Conservation (phyloP, 257 asterid species). For the Apocynum venetum region DNA sequence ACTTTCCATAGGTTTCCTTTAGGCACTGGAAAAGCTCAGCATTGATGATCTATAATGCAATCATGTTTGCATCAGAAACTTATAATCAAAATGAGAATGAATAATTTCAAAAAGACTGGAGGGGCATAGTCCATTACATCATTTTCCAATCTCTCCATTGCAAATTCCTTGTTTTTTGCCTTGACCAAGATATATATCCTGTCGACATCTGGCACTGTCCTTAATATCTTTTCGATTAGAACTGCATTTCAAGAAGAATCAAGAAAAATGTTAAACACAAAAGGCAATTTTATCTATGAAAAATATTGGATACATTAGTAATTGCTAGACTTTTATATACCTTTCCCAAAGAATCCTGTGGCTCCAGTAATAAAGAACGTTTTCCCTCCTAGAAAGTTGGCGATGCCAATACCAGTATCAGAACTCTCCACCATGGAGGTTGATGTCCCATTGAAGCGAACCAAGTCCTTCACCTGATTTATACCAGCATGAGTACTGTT, state of each 20-base stretch:
- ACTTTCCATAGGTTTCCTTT: conserved; percentile 68
- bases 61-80: not conserved
- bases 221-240: conserved; percentile 75
- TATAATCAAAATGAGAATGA: not conserved
- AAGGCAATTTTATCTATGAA: not conserved
- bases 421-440: conserved; percentile 26
- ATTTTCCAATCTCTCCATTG: conserved; percentile 58
- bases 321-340: conserved; percentile 4
- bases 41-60: conserved; percentile 44
- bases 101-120: not conserved
- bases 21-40: conserved; percentile 74
- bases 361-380: conserved; percentile 61
- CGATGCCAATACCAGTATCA: conserved; percentile 49
- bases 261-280: not conserved
- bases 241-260: conserved; percentile 37
- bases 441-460: conserved; percentile 21
- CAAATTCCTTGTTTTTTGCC: conserved; percentile 73
- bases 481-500: conserved; percentile 22
- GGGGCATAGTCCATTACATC: conserved; percentile 45
- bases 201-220: conserved; percentile 79
- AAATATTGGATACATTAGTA: not conserved
- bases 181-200: conserved; percentile 75
- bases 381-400: conserved; percentile 42
- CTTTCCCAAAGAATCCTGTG: conserved; percentile 72
- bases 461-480: conserved; percentile 37